Conservation (phyloP, 306 rosid species). For the Styphnolobium japonicum region DNA sequence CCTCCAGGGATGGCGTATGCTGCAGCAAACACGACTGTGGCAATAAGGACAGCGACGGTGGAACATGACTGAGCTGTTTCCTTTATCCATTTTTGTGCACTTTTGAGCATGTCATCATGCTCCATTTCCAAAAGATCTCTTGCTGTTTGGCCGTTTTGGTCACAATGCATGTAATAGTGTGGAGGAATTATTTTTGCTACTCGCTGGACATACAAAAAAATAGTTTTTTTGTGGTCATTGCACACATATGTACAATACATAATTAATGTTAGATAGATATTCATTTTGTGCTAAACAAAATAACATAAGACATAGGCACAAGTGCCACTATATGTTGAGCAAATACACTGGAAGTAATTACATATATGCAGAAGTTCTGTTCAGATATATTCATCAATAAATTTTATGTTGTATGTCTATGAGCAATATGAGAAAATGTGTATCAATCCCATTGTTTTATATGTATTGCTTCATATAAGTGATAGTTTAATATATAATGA, state of each 20-base stretch:
- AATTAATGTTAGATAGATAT: not conserved
- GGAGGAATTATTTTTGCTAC: not conserved
- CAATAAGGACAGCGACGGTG: conserved; percentile 25
- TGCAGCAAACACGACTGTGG: conserved; percentile 33
- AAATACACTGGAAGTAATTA: no score
- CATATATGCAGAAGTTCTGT: no score
- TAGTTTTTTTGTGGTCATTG: not conserved
- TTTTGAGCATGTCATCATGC: not conserved
- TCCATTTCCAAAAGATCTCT: not conserved
- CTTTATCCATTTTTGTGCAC: conserved; percentile 28
- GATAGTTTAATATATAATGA: not conserved
- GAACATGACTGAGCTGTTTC: conserved; percentile 31
- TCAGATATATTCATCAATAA: no score
- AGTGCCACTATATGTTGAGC: no score
- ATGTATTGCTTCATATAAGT: not conserved
- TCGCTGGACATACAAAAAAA: not conserved
- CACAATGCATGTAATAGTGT: conserved; percentile 15
- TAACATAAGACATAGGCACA: not conserved
- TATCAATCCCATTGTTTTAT: no score
- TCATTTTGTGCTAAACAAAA: not conserved
- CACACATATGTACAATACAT: no score
- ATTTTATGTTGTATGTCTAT: no score
- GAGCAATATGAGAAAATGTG: no score
- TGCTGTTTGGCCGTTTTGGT: not conserved
- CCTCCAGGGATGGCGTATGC: conserved; percentile 39